phyloP scores from a whole-genome alignment of 2,329 filamentous ascomycete species.

The Monosporascus sp. region DNA sequence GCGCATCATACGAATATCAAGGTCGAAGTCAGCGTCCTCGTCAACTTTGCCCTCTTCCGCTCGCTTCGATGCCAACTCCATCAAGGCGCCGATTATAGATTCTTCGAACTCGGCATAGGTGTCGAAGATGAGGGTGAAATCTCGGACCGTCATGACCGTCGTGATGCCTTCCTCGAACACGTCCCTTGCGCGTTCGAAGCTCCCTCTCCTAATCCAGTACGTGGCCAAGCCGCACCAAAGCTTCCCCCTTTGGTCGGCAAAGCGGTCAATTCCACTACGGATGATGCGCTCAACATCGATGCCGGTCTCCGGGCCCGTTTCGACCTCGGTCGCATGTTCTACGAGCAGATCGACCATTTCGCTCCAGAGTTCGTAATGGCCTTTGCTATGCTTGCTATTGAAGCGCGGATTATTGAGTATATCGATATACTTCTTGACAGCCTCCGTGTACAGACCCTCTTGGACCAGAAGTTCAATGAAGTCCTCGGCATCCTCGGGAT shows the following conservation, averaged over 20 bases:
- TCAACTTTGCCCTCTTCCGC: constrained; percentile 74
- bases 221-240: constrained; percentile 92
- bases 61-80: constrained; percentile 77
- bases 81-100: constrained; percentile 83
- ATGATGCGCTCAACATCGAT: constrained; percentile 92
- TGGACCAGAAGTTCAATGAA: constrained; percentile 86
- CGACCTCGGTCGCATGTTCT: constrained; percentile 79
- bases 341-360: constrained; percentile 96
- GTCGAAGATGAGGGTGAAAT: constrained; percentile 95
- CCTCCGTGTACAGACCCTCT: constrained; percentile 81
- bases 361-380: constrained; percentile 93
- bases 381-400: constrained; percentile 87
- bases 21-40: constrained; percentile 82
- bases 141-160: constrained; percentile 96
- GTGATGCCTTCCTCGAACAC: constrained; percentile 94
- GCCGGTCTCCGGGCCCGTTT: constrained; percentile 72
- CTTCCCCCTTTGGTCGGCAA: constrained; percentile 90
- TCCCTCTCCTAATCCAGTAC: constrained; percentile 91
- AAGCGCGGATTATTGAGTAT: constrained; percentile 89
- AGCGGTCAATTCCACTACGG: constrained; percentile 82
- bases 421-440: constrained; percentile 84
- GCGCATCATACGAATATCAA: constrained; percentile 95
- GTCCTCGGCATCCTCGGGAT: constrained; percentile 91
- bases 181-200: constrained; percentile 88
- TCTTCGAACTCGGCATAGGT: constrained; percentile 97